phyloP scores from a whole-genome alignment of 106 monocot genomes.

The Dendrobium catenatum region DNA sequence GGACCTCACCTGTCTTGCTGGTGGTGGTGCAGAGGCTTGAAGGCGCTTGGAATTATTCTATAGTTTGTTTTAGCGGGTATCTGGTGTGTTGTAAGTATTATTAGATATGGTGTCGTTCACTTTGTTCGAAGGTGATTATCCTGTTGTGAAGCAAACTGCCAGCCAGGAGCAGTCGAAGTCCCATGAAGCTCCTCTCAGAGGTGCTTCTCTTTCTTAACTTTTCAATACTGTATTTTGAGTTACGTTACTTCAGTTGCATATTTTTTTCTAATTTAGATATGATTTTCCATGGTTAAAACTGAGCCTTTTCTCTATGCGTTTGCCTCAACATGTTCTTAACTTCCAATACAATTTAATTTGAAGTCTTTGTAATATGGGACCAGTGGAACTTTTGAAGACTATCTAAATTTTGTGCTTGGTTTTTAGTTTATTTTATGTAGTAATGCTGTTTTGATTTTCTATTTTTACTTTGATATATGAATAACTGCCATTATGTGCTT shows the following conservation, averaged over 20 bases:
- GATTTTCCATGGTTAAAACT: not conserved
- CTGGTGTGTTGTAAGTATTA: not conserved
- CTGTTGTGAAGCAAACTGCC: conserved; percentile 26
- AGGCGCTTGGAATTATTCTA: not conserved
- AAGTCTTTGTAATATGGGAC: not conserved
- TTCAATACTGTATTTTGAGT: not conserved
- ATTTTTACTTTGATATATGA: not conserved
- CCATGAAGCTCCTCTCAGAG: conserved; percentile 18
- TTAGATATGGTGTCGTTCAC: conserved; percentile 47
- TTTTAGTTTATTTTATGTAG: not conserved
- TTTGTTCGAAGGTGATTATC: conserved; percentile 32
- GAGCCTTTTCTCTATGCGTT: not conserved
- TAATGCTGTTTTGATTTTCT: not conserved
- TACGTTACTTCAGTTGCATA: not conserved
- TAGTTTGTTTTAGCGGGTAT: conserved; percentile 7
- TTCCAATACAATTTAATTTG: not conserved
- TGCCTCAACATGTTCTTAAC: not conserved
- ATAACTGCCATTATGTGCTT: not conserved
- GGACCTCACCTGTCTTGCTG: conserved; percentile 76
- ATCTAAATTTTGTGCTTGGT: not conserved
- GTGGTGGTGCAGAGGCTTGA: conserved; percentile 56
- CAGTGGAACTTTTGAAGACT: not conserved
- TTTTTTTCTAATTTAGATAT: not conserved
- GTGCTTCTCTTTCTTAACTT: conserved; percentile 12
- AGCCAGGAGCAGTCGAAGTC: conserved; percentile 22